Evolutionary conservation across 306 rosid genomes (phyloP), one percentile per base, ranked within the genome.

Genomic region (Alnus rubra): DNA sequence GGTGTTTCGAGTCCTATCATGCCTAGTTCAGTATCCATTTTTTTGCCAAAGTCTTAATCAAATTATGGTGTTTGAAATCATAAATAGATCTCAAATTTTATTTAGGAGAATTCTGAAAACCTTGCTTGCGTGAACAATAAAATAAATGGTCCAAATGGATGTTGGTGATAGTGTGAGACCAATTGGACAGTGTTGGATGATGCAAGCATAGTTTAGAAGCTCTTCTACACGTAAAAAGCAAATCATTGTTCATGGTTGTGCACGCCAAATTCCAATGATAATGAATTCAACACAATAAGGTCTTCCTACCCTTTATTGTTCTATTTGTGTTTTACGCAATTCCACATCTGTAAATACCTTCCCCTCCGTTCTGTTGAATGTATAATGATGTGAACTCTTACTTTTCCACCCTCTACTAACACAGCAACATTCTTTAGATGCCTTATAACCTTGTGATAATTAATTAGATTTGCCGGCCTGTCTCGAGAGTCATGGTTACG

Each of bases 401-500:
- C 8, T 58, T 19, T 12, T 58, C 23, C 30, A 1, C 23, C 2
- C 23, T 55, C 60, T 1, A 55, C 30, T 48, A 9, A n/a, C 60
- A 2, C 30, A n/a, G 3, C 4, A 58, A 2, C 23, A 23, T 19
- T 58, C n/a, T 55, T 58, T 4, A 23, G 35, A 23, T 58, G 65
- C 65, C 71, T 15, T 39, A 30, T 18, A 18, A 33, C 23, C 9
- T 67, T 3, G 11, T 12, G 39, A 18, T 67, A 67, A 67, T 44
- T 9, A 42, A 39, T 39, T 67, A 37, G 39, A 16, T 39, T 39
- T 67, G 31, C 6, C 45, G 4, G 45, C 12, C 70, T 35, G 23
- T 35, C 47, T 64, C 48, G 31, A 30, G 48, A 73, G 15, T 73
- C 76, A 23, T 65, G 35, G 69, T 67, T 67, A 68, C 70, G 52